Evolutionary conservation across 208 protist genomes (phyloP).

Genomic region (Herpetomonas tarakana): DNA sequence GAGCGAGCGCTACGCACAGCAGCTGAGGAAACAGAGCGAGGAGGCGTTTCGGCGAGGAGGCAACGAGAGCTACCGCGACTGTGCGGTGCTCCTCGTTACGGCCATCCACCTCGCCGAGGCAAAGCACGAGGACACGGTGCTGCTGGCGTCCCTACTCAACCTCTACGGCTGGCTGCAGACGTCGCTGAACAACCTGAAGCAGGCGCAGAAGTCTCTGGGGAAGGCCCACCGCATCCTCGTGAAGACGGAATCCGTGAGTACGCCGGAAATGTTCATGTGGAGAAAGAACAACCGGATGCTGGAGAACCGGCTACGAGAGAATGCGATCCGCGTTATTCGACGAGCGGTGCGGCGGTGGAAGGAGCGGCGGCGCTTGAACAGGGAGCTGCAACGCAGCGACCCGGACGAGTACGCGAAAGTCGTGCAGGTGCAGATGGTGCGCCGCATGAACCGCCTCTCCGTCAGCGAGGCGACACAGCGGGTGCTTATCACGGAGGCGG

Average conservation of each 20-base stretch:
- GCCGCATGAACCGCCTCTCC: constrained; percentile 32
- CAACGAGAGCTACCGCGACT: constrained; percentile 31
- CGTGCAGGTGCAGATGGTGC: constrained; percentile 24
- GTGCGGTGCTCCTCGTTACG: constrained; percentile 31
- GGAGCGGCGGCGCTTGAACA: constrained; percentile 28
- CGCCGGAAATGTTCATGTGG: constrained; percentile 47
- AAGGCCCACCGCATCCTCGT: constrained; percentile 34
- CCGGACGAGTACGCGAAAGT: constrained; percentile 30
- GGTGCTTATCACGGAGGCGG: constrained; percentile 41
- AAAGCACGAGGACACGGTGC: constrained; percentile 15
- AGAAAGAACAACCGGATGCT: constrained; percentile 44
- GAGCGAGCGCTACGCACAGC: constrained; percentile 23
- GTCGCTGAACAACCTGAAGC: constrained; percentile 29
- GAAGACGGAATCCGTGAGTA: constrained; percentile 19
- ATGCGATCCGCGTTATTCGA: constrained; percentile 37
- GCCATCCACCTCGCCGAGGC: constrained; percentile 38
- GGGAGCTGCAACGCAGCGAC: constrained; percentile 19
- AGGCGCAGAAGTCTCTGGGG: constrained; percentile 29
- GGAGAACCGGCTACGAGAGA: constrained; percentile 28
- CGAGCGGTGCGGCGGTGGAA: constrained; percentile 50
- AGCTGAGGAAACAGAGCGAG: constrained; percentile 33
- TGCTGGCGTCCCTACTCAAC: constrained; percentile 43
- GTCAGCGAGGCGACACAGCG: constrained; percentile 43
- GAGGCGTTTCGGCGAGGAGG: constrained; percentile 21
- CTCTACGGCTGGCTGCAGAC: constrained; percentile 40